These are phyloP conservation scores for Pythium coloratum DNA, from an alignment of 352 stramenopile species.

Conservation along the genomic window DNA sequence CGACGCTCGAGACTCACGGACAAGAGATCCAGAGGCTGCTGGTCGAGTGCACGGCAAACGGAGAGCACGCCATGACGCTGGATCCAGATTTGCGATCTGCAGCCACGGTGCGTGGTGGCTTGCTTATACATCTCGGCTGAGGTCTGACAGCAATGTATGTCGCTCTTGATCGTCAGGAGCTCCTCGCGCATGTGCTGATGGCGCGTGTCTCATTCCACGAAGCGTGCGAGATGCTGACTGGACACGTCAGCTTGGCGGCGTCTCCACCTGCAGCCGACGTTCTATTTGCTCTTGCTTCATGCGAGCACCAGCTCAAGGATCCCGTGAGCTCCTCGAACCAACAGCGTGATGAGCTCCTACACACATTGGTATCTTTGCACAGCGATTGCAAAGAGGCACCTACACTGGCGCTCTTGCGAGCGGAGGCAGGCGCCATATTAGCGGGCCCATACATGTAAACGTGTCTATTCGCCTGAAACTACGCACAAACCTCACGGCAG, in stretches of 20 bases:
- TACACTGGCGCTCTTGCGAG: neutral
- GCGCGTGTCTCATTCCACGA: slow-evolving; percentile 26
- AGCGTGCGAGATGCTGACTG: slow-evolving; percentile 24
- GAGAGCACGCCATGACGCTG: slow-evolving; percentile 37
- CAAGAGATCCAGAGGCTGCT: slow-evolving; percentile 18
- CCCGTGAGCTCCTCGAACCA: neutral
- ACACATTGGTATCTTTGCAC: neutral
- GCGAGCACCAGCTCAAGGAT: slow-evolving; percentile 1
- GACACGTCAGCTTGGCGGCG: neutral
- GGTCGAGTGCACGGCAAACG: slow-evolving; percentile 7
- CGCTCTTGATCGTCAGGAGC: slow-evolving; percentile 29
- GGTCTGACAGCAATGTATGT: neutral
- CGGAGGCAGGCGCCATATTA: neutral
- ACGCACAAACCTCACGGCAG: neutral
- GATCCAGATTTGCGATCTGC: neutral
- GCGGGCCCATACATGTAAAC: neutral
- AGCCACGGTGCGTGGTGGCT: neutral
- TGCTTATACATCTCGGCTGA: neutral
- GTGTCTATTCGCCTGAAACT: neutral
- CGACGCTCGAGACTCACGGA: slow-evolving; percentile 16
- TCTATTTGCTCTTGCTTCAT: slow-evolving; percentile 1
- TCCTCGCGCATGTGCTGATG: slow-evolving; percentile 45
- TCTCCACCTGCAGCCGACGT: neutral
- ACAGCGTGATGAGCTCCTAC: neutral
- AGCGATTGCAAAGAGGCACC: neutral